phyloP scores from a whole-genome alignment of 768 basidiomycete genomes.

The Mycena floridula region DNA sequence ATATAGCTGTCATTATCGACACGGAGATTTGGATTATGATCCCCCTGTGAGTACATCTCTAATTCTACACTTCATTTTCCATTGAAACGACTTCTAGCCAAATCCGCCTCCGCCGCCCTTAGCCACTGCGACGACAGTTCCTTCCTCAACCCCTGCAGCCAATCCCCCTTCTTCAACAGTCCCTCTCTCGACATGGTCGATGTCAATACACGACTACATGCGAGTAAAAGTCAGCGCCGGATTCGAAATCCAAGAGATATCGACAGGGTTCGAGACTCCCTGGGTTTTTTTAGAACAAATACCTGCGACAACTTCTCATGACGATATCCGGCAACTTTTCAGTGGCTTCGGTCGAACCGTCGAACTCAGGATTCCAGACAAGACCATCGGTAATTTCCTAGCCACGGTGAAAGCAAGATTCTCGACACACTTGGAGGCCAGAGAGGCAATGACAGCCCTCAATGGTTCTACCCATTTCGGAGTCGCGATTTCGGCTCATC shows the following conservation, averaged over 20 bases:
- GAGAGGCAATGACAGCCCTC: conserved; percentile 43
- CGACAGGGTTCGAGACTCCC: conserved; percentile 66
- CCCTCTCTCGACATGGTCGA: conserved; percentile 5
- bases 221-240: conserved; percentile 54
- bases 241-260: conserved; percentile 48
- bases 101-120: neutral
- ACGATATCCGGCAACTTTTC: conserved; percentile 32
- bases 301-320: conserved; percentile 25
- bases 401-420: conserved; percentile 38
- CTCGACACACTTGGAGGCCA: conserved; percentile 40
- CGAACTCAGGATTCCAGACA: conserved; percentile 28
- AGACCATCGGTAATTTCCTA: conserved; percentile 4
- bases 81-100: neutral
- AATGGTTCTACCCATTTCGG: conserved; percentile 39
- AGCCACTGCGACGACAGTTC: neutral
- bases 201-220: conserved; percentile 47
- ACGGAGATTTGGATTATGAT: conserved; percentile 20
- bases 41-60: neutral
- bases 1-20: conserved; percentile 18
- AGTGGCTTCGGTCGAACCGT: conserved; percentile 40
- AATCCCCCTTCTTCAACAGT: neutral
- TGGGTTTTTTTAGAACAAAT: conserved; percentile 53
- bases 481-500: conserved; percentile 33
- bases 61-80: neutral
- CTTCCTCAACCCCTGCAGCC: neutral